Conservation (phyloP, 2,329 filamentous ascomycete species). For the Aspergillus sp. region DNA sequence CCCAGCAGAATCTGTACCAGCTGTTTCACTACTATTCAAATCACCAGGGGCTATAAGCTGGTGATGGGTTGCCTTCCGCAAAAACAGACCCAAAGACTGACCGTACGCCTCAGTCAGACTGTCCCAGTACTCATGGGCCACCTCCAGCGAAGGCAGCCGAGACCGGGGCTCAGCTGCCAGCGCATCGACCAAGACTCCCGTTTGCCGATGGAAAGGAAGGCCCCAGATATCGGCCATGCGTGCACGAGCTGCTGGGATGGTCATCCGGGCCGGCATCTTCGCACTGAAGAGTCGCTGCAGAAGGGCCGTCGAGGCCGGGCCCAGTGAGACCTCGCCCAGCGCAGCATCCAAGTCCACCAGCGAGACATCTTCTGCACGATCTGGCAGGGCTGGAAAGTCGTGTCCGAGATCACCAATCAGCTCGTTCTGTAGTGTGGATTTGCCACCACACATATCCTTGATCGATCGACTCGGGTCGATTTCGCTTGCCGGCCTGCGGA, state of each 20-base stretch:
- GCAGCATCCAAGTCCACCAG: neutral
- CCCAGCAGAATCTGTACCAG: neutral
- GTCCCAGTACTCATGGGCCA: neutral
- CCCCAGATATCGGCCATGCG: conserved; percentile 1
- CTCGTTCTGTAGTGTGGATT: conserved; percentile 8
- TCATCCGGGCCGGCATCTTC: conserved; percentile 6
- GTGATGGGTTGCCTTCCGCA: neutral
- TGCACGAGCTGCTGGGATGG: neutral
- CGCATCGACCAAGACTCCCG: conserved; percentile 1
- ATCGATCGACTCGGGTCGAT: neutral
- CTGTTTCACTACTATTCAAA: neutral
- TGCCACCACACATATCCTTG: conserved; percentile 1
- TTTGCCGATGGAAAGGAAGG: conserved; percentile 2
- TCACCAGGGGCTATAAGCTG: neutral
- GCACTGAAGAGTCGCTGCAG: conserved; percentile 3
- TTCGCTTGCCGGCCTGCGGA: conserved; percentile 2
- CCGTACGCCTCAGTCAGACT: neutral
- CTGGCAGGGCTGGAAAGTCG: conserved; percentile 2
- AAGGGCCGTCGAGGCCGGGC: neutral
- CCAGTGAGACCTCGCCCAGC: neutral
- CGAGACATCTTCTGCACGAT: neutral
- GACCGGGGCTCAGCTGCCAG: neutral
- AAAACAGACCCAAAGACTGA: neutral
- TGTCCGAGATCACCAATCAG: conserved; percentile 5
- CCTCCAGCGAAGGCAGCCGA: neutral